Conservation (phyloP, 768 basidiomycete species). For the Boletus speciosus region DNA sequence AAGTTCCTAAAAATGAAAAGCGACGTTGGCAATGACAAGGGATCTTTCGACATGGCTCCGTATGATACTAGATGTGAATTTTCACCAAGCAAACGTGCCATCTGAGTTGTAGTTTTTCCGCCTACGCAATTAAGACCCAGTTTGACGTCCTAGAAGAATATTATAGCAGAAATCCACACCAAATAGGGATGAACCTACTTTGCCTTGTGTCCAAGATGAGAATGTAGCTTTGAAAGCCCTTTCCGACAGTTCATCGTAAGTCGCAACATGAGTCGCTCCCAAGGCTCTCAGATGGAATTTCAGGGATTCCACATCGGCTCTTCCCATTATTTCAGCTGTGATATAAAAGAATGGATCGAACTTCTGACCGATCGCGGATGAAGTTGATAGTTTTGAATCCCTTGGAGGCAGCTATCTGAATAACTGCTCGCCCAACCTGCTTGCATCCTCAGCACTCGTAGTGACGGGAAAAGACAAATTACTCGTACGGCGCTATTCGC, state of each 20-base stretch:
- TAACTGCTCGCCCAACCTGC: constrained; percentile 80
- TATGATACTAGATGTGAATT: constrained; percentile 80
- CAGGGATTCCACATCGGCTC: constrained; percentile 51
- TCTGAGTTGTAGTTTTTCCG: constrained; percentile 63
- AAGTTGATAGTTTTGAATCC: constrained; percentile 80
- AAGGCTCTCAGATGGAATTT: constrained; percentile 50
- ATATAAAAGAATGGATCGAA: neutral
- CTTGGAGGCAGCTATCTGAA: constrained; percentile 73
- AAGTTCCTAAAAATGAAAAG: constrained; percentile 85
- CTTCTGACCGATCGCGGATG: constrained; percentile 60
- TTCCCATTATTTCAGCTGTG: constrained; percentile 21
- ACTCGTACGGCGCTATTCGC: constrained; percentile 73
- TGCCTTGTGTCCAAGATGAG: constrained; percentile 61
- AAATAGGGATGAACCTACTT: constrained; percentile 36
- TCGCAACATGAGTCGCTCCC: constrained; percentile 74
- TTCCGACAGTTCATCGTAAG: constrained; percentile 70
- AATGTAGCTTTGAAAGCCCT: constrained; percentile 50
- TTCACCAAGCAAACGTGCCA: constrained; percentile 64
- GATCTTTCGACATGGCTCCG: constrained; percentile 86
- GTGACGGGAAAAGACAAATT: neutral
- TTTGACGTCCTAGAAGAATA: constrained; percentile 33
- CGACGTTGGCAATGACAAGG: constrained; percentile 71
- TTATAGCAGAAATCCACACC: constrained; percentile 6
- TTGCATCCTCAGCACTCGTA: constrained; percentile 1
- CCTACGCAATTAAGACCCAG: constrained; percentile 59